phyloP scores from a whole-genome alignment of 2,329 filamentous ascomycete species.

The Juglanconis juglandina region DNA sequence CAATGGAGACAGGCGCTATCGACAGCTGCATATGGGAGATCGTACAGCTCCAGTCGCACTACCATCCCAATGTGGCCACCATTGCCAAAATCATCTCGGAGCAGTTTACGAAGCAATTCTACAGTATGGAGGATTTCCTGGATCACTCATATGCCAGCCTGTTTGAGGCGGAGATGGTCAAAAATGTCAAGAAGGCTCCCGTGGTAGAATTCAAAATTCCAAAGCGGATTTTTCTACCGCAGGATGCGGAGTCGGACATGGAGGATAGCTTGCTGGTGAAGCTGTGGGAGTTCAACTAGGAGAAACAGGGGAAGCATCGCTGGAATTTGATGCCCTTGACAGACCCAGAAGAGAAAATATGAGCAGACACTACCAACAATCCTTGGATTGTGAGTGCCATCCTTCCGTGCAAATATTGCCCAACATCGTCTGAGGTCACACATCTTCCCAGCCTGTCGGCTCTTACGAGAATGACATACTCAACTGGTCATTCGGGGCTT shows the following conservation, averaged over 20 bases:
- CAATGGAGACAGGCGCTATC: constrained; percentile 80
- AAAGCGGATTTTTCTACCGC: constrained; percentile 68
- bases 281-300: constrained; percentile 54
- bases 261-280: constrained; percentile 56
- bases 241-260: constrained; percentile 43
- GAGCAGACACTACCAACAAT: background rate
- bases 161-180: constrained; percentile 77
- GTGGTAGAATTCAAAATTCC: constrained; percentile 94
- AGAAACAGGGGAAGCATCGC: background rate
- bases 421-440: background rate
- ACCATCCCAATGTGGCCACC: constrained; percentile 94
- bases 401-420: background rate
- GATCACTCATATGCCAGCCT: constrained; percentile 89
- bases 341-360: background rate
- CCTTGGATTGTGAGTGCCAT: background rate
- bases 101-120: constrained; percentile 93
- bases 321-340: constrained; percentile 7
- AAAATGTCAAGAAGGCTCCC: constrained; percentile 79
- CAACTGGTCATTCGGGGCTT: background rate
- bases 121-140: constrained; percentile 94
- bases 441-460: background rate
- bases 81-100: constrained; percentile 91
- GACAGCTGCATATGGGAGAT: constrained; percentile 96
- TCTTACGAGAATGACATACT: background rate
- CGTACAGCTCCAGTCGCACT: constrained; percentile 85